Evolutionary conservation across 305 asterid genomes (phyloP).

Genomic region (Plantago rigida): DNA sequence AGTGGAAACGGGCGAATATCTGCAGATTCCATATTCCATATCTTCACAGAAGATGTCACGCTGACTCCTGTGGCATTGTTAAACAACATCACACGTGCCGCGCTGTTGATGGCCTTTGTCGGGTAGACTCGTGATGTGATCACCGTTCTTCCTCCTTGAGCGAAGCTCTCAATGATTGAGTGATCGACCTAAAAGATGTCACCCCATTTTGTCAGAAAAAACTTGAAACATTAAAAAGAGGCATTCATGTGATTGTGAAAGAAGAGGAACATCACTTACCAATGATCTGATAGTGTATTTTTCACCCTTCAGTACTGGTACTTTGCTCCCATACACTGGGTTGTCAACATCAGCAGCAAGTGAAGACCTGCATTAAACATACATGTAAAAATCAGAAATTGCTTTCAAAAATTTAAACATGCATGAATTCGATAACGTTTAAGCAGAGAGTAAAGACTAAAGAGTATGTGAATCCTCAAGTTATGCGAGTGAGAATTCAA

Average conservation of each 20-base stretch:
- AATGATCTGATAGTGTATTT: conserved; percentile 50
- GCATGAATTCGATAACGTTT: too few species aligned
- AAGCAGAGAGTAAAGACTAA: too few species aligned
- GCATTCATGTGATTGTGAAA: too few species aligned
- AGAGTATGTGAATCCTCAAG: too few species aligned
- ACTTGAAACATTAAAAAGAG: too few species aligned
- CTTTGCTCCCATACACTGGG: conserved; percentile 69
- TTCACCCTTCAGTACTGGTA: conserved; percentile 65
- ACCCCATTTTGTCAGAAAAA: not conserved
- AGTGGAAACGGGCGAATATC: conserved; percentile 44
- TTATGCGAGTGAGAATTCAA: too few species aligned
- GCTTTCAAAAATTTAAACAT: too few species aligned
- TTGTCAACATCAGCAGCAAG: conserved; percentile 55
- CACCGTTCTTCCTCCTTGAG: conserved; percentile 79
- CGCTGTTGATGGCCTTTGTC: conserved; percentile 51
- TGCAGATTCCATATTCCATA: conserved; percentile 69
- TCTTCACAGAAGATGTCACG: conserved; percentile 54
- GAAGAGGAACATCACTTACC: conserved; percentile 35
- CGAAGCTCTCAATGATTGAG: conserved; percentile 84
- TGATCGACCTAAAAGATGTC: conserved; percentile 58
- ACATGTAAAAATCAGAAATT: too few species aligned
- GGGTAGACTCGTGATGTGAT: conserved; percentile 82
- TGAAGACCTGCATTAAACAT: conserved; percentile 50
- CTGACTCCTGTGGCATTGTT: conserved; percentile 73
- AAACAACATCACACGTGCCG: conserved; percentile 56